Percentiles rank a stretch among this genome's conserved stretches.
Evolutionary conservation across 306 rosid species (phyloP).

Genomic region (Clitoria ternatea): DNA sequence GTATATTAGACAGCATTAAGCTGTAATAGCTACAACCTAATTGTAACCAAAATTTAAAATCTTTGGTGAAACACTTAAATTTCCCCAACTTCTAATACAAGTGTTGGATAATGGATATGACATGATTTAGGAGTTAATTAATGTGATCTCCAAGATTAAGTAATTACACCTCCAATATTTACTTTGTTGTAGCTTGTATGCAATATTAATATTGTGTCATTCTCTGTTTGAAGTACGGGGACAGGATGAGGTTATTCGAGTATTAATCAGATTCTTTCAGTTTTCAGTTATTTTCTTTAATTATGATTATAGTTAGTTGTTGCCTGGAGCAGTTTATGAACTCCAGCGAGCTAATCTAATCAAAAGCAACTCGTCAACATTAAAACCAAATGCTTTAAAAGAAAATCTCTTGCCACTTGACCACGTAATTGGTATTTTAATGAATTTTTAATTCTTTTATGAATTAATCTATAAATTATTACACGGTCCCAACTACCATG

Average conservation of each 20-base stretch:
- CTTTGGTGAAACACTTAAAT: no score
- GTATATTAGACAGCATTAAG: no score
- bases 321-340: neutral
- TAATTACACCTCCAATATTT: neutral
- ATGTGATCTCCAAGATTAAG: neutral
- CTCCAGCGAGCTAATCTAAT: neutral
- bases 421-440: neutral
- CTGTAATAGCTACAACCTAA: no score
- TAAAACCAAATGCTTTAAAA: neutral
- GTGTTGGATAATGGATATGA: no score
- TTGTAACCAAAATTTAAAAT: no score
- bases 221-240: neutral
- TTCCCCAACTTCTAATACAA: neutral
- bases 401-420: neutral
- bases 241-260: neutral
- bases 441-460: neutral
- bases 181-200: neutral
- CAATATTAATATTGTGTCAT: neutral
- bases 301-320: neutral
- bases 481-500: no score
- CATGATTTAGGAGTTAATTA: neutral
- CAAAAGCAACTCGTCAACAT: neutral
- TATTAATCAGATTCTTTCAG: neutral
- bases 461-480: neutral
- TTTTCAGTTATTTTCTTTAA: neutral